These are phyloP conservation scores for Tylopilus felleus DNA, from an alignment of 768 basidiomycete species.

Conservation along the genomic window DNA sequence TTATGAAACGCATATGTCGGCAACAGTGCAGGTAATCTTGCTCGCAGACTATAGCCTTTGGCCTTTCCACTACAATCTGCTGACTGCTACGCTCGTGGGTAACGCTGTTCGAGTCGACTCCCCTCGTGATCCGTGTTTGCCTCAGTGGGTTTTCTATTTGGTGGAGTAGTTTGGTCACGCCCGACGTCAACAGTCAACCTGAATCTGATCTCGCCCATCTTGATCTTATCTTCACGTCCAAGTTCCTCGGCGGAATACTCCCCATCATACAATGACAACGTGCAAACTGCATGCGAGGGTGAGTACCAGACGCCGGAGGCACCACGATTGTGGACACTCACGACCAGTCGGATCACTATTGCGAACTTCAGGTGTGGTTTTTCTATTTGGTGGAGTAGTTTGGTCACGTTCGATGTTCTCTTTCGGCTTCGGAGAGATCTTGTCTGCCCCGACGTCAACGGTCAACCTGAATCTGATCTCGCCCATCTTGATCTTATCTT, in stretches of 20 bases:
- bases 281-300: neutral
- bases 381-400: neutral
- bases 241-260: neutral
- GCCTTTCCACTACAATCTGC: neutral
- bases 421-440: neutral
- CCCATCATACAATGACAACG: slow-evolving; percentile 5
- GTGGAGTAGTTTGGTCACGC: neutral
- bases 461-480: slow-evolving; percentile 1
- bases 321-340: neutral
- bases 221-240: neutral
- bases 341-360: neutral
- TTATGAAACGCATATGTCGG: neutral
- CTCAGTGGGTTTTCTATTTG: too few species aligned
- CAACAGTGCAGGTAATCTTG: neutral
- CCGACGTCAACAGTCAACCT: neutral
- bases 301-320: neutral
- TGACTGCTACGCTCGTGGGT: neutral
- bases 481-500: slow-evolving; percentile 2
- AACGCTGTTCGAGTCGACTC: neutral
- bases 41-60: neutral
- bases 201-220: slow-evolving; percentile 10
- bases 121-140: too few species aligned
- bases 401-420: neutral
- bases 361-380: neutral
- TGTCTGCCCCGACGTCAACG: neutral